A percentile compares a stretch with the other conserved stretches of the same genome.
Evolutionary conservation across 176 grass and related monocot genomes (phyloP).

Genomic region (Rhynchospora pubera): DNA sequence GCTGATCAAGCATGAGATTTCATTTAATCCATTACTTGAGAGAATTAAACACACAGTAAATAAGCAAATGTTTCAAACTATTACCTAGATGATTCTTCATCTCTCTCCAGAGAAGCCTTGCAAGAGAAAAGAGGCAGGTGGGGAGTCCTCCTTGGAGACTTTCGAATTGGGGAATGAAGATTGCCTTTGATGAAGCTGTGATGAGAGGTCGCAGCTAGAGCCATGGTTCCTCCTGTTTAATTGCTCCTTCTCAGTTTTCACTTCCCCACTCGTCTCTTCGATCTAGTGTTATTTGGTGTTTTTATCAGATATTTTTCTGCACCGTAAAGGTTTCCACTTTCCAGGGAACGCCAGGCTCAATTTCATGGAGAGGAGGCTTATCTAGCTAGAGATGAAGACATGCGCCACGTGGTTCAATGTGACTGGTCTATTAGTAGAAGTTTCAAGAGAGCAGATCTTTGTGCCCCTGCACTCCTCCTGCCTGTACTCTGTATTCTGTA

Average conservation of each 20-base stretch:
- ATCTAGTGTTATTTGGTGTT: background rate
- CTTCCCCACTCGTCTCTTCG: background rate
- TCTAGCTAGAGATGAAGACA: conserved; percentile 43
- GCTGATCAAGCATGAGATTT: background rate
- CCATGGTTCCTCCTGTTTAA: conserved; percentile 28
- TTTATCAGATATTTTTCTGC: background rate
- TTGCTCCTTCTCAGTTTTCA: background rate
- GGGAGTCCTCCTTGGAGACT: conserved; percentile 13
- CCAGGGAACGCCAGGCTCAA: background rate
- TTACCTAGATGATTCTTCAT: conserved; percentile 14
- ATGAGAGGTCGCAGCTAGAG: conserved; percentile 32
- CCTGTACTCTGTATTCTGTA: no score
- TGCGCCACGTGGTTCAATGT: conserved; percentile 45
- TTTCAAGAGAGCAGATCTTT: conserved; percentile 44
- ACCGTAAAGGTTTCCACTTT: background rate
- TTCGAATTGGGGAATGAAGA: conserved; percentile 23
- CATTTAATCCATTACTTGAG: background rate
- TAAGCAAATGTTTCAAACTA: background rate
- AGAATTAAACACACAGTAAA: background rate
- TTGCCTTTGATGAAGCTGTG: conserved; percentile 41
- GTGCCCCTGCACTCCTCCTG: background rate
- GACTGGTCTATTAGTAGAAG: conserved; percentile 43
- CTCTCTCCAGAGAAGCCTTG: conserved; percentile 40
- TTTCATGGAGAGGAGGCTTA: background rate
- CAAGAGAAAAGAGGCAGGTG: conserved; percentile 31